These are phyloP conservation scores for Leavenworthia alabamica DNA, from an alignment of 345 rosid genomes.

Conservation along the genomic window DNA sequence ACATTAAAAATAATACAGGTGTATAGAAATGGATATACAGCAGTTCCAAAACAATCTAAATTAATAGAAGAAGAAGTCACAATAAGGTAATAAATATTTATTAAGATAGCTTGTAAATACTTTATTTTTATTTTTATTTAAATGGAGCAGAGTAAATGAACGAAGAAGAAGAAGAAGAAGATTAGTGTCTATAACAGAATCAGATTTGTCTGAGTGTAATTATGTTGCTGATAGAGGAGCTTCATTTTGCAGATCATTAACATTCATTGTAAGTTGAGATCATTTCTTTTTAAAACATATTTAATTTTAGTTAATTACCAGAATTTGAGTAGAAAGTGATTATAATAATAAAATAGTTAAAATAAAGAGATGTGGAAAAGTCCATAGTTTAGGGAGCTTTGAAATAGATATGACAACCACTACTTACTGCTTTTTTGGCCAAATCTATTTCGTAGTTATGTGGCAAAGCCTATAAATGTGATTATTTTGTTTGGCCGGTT, in stretches of 20 bases:
- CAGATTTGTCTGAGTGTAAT: conserved; percentile 30
- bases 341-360: conserved; percentile 7
- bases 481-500: not conserved
- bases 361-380: conserved; percentile 8
- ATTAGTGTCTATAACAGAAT: conserved; percentile 10
- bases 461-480: conserved; percentile 19
- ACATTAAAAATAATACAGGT: conserved; percentile 36
- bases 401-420: conserved; percentile 31
- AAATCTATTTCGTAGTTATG: conserved; percentile 24
- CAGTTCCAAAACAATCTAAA: conserved; percentile 51
- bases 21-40: conserved; percentile 68
- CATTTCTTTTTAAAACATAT: no score
- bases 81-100: conserved; percentile 44
- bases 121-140: not conserved
- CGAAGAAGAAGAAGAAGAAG: conserved; percentile 24
- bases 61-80: conserved; percentile 45
- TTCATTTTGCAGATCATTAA: conserved; percentile 52
- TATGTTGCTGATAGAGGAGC: conserved; percentile 47
- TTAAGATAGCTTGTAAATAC: conserved; percentile 5
- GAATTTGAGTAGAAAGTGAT: not conserved
- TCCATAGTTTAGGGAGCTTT: conserved; percentile 11
- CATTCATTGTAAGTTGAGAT: conserved; percentile 46
- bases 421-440: conserved; percentile 22
- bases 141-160: conserved; percentile 23
- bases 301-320: not conserved